These are phyloP conservation scores for Margaritispora aquatica DNA, from an alignment of 495 filamentous ascomycete species.

Conservation along the genomic window DNA sequence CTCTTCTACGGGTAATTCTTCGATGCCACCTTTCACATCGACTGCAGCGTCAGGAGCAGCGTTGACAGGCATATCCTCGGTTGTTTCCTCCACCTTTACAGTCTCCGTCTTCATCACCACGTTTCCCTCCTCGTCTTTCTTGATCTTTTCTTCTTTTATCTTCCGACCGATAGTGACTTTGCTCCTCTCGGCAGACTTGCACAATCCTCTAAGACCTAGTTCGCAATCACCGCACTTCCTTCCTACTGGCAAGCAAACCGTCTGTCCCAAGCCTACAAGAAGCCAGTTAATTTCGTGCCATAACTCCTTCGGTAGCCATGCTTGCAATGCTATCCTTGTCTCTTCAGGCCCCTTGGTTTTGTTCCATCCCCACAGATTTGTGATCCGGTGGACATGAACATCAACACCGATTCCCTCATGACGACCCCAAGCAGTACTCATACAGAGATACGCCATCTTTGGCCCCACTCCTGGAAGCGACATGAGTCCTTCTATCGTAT, in stretches of 20 bases:
- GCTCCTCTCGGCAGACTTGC: slow-evolving; percentile 60
- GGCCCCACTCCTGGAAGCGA: slow-evolving; percentile 87
- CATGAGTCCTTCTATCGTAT: slow-evolving; percentile 70
- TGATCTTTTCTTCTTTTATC: slow-evolving; percentile 29
- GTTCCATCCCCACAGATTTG: slow-evolving; percentile 90
- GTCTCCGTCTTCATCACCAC: slow-evolving; percentile 18
- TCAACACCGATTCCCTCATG: slow-evolving; percentile 61
- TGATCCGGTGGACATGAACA: slow-evolving; percentile 77
- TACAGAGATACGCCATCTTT: slow-evolving; percentile 94
- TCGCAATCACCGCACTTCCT: slow-evolving; percentile 78
- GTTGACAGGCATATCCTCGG: slow-evolving; percentile 24
- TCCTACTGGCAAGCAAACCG: slow-evolving; percentile 75
- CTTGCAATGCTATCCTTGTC: slow-evolving; percentile 69
- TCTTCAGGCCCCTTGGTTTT: slow-evolving; percentile 80
- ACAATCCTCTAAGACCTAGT: slow-evolving; percentile 66
- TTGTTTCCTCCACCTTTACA: slow-evolving; percentile 23
- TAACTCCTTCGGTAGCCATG: slow-evolving; percentile 77
- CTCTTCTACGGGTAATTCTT: slow-evolving; percentile 6
- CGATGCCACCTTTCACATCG: not conserved
- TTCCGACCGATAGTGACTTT: slow-evolving; percentile 43
- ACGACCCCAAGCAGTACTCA: slow-evolving; percentile 58
- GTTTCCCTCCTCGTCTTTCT: slow-evolving; percentile 26
- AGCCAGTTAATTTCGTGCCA: slow-evolving; percentile 96
- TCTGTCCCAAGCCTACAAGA: slow-evolving; percentile 85
- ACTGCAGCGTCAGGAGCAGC: slow-evolving; percentile 26